phyloP scores from a whole-genome alignment of 2,329 filamentous ascomycete genomes.

The Pseudodiploospora longispora region DNA sequence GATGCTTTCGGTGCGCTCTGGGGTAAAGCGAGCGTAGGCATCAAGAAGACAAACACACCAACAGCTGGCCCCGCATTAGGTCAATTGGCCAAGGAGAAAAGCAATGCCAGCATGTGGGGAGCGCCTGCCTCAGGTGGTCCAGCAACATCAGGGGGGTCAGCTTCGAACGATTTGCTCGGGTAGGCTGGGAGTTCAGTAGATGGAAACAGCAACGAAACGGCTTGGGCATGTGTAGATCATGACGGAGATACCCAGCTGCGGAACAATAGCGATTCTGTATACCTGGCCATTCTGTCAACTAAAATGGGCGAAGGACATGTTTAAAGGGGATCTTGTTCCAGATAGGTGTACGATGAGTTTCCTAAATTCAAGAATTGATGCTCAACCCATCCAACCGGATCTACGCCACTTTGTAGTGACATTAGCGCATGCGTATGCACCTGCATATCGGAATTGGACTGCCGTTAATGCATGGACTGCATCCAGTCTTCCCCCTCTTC shows the following conservation, averaged over 20 bases:
- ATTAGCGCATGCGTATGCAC: no score
- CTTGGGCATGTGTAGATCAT: slow-evolving; percentile 31
- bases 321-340: not conserved
- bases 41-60: slow-evolving; percentile 63
- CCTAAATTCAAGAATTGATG: slow-evolving; percentile 1
- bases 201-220: not conserved
- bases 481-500: no score
- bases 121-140: slow-evolving; percentile 43
- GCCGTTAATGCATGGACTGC: no score
- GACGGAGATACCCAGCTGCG: slow-evolving; percentile 20
- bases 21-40: slow-evolving; percentile 62
- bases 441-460: no score
- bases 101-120: slow-evolving; percentile 89
- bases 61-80: slow-evolving; percentile 70
- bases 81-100: slow-evolving; percentile 97
- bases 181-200: slow-evolving; percentile 14
- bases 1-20: slow-evolving; percentile 90
- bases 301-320: no score
- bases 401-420: not conserved
- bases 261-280: no score
- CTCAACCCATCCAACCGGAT: not conserved
- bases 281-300: no score
- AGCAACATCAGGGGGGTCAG: slow-evolving; percentile 27
- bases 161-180: slow-evolving; percentile 42
- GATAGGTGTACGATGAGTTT: slow-evolving; percentile 7